Evolutionary conservation across 306 rosid species (phyloP).

Genomic region (Oemleria cerasiformis): DNA sequence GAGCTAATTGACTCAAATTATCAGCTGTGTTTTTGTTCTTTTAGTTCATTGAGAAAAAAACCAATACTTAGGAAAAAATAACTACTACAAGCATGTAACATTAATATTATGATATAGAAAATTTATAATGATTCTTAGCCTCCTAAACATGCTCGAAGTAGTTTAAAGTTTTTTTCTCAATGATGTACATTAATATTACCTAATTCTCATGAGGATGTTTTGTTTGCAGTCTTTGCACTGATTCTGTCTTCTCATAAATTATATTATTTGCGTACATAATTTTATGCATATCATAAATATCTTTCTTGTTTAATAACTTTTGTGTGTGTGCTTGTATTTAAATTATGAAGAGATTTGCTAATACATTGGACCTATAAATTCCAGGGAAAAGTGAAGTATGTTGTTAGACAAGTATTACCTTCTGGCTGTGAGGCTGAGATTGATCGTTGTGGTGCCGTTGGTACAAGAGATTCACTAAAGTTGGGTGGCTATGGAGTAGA

Average conservation of each 20-base stretch:
- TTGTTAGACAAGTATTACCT: constrained; percentile 70
- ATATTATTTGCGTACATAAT: not conserved
- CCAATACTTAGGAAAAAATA: too few species aligned
- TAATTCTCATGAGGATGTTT: not conserved
- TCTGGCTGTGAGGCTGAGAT: constrained; percentile 68
- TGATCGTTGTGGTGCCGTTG: constrained; percentile 79
- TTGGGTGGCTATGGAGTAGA: constrained; percentile 98
- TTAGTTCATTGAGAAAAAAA: not conserved
- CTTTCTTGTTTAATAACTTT: not conserved
- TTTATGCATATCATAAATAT: not conserved
- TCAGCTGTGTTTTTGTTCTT: not conserved
- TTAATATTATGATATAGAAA: too few species aligned
- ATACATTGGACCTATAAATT: constrained; percentile 26
- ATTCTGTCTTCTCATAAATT: not conserved
- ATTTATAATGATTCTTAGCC: too few species aligned
- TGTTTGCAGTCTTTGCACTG: not conserved
- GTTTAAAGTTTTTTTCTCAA: too few species aligned
- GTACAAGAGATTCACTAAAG: constrained; percentile 68
- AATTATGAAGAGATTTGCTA: constrained; percentile 15
- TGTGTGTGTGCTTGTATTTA: not conserved
- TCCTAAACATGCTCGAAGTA: too few species aligned
- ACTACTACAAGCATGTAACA: too few species aligned
- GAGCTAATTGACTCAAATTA: not conserved
- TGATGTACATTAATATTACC: too few species aligned
- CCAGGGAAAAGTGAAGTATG: constrained; percentile 85